Conservation (phyloP, 163 green algal genomes). For the Coccomyxa subellipsoidea region DNA sequence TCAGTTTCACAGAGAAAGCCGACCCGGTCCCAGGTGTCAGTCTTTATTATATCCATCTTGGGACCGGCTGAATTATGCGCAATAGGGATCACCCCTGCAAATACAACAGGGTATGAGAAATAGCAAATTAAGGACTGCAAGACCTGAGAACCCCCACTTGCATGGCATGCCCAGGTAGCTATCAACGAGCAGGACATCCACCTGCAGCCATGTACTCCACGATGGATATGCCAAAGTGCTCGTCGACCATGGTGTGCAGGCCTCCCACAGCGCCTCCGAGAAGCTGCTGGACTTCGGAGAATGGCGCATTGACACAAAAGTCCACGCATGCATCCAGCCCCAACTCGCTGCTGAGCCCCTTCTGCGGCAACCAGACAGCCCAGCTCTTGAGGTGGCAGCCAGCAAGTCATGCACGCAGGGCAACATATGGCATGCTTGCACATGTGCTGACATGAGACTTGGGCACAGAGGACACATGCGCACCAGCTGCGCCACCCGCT, state of each 20-base stretch:
- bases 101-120: not conserved
- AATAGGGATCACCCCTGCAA: constrained; percentile 79
- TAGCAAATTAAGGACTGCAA: too few species aligned
- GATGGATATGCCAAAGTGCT: constrained; percentile 99
- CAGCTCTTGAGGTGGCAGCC: constrained; percentile 21
- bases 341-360: constrained; percentile 42
- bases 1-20: constrained; percentile 67
- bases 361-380: not conserved
- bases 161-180: too few species aligned
- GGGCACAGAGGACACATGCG: not conserved
- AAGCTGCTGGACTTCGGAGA: constrained; percentile 49
- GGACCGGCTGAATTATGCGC: constrained; percentile 86
- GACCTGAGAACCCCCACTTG: too few species aligned
- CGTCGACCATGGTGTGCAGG: constrained; percentile 96
- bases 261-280: constrained; percentile 81
- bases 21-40: constrained; percentile 20
- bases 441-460: not conserved
- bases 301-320: constrained; percentile 73
- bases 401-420: constrained; percentile 23
- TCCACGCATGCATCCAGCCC: constrained; percentile 54
- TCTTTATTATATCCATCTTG: constrained; percentile 77
- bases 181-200: not conserved
- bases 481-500: constrained; percentile 56
- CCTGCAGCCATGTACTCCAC: constrained; percentile 98
- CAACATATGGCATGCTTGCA: not conserved